Percentiles rank a stretch among this genome's conserved stretches.
Evolutionary conservation across 2,329 filamentous ascomycete species (phyloP).

Genomic region (Daldinia sp.): DNA sequence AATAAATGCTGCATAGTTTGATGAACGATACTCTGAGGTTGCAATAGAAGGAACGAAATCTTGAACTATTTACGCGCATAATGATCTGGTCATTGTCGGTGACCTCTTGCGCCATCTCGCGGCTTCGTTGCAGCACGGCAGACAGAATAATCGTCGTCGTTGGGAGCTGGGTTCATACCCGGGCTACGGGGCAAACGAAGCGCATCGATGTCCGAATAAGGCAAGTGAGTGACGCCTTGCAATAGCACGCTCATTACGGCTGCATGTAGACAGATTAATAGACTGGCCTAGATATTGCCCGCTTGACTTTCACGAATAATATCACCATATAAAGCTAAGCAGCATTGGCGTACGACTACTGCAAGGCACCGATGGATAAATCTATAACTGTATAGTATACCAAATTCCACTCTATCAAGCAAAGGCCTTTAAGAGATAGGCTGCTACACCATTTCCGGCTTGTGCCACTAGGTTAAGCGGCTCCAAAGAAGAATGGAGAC

Average conservation of each 20-base stretch:
- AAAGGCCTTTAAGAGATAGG: too few relatives aligned
- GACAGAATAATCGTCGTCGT: background rate
- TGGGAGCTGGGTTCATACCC: background rate
- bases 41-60: slow-evolving; percentile 5
- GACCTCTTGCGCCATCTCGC: slow-evolving; percentile 26
- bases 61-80: slow-evolving; percentile 13
- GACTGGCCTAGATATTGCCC: background rate
- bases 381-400: background rate
- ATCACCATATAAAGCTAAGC: background rate
- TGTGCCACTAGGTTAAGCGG: too few relatives aligned
- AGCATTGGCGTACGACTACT: background rate
- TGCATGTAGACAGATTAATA: background rate
- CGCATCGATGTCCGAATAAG: background rate
- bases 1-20: slow-evolving; percentile 18
- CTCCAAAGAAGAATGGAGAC: too few relatives aligned
- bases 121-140: slow-evolving; percentile 18
- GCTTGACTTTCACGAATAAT: background rate
- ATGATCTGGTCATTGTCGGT: slow-evolving; percentile 4
- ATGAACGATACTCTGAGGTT: slow-evolving; percentile 18
- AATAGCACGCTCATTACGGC: too few relatives aligned
- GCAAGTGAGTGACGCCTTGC: background rate
- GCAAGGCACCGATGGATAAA: background rate
- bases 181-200: background rate
- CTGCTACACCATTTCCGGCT: too few relatives aligned
- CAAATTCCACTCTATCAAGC: too few relatives aligned